Evolutionary conservation across 2,329 filamentous ascomycete species (phyloP), one percentile per base, ranked within the genome.

Genomic region (Aspergillus felis): DNA sequence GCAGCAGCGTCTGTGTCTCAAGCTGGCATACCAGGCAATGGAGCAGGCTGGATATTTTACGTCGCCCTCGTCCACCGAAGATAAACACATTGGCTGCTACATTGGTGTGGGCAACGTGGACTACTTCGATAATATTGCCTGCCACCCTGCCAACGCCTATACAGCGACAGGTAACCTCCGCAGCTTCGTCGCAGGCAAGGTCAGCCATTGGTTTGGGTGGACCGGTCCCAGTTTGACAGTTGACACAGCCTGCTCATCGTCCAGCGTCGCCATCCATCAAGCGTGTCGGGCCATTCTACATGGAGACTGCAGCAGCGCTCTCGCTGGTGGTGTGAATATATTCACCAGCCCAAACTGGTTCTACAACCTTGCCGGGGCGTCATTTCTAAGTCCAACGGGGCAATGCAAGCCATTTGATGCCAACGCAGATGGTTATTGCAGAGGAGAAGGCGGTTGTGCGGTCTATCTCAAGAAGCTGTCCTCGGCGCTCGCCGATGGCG

Each of bases 391-490:
- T 27, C 69, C 70, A 0, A 78, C 74, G 2, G 81, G 81, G 0
- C 68, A 74, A 12, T 84, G 80, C 57, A 79, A 79, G 51, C 70
- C 78, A 1, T 82, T 80, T 54, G 78, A 81, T 51, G 69, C 72
- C 8, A 58, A 66, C 8, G 81, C 79, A 0, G 78, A 82, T 63
- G 81, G 81, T 1, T 83, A 82, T 61, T 81, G 79, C 54, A 76
- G 81, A 7, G 78, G 71, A 0, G 81, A 83, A 56, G 81, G 74
- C 4, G 68, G 72, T 32, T 80, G 69, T 0, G 66, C 72, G 22
- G 70, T 83, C 2, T 70, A 81, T 4, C 57, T 84, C 17, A 83
- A 83, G 66, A 63, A 66, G 9, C 61, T 82, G 7, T 68, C 72
- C 2, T 68, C 75, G 50, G 82, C 82, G 1, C 53, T 79, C 12